Percentiles rank a stretch among this genome's conserved stretches.
Evolutionary conservation across 2,329 filamentous ascomycete species (phyloP).

Genomic region (Aspergillus bombycis): DNA sequence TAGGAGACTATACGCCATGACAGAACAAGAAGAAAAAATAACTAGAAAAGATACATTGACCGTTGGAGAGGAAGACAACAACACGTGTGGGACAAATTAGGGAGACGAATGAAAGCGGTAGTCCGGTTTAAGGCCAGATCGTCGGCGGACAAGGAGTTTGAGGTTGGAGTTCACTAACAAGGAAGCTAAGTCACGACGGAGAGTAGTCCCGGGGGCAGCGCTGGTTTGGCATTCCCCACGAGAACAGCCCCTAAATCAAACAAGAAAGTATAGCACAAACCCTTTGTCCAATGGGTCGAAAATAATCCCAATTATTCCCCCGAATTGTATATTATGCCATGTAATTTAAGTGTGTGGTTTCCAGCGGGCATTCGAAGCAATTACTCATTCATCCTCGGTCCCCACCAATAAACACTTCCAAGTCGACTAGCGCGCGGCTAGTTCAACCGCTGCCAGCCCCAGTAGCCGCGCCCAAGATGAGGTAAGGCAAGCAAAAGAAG

Average conservation of each 20-base stretch:
- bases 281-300: not conserved
- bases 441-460: not conserved
- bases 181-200: not conserved
- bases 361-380: not conserved
- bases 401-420: not conserved
- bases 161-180: not conserved
- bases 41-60: slow-evolving; percentile 21
- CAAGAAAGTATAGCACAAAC: not conserved
- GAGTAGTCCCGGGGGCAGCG: not conserved
- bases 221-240: not conserved
- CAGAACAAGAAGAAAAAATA: slow-evolving; percentile 28
- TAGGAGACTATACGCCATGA: slow-evolving; percentile 38
- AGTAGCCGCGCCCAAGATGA: slow-evolving; percentile 4
- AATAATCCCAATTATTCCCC: not conserved
- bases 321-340: not conserved
- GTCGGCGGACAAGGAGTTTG: slow-evolving; percentile 22
- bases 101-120: slow-evolving; percentile 35
- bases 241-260: not conserved
- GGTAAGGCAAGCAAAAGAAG: slow-evolving; percentile 8
- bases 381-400: not conserved
- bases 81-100: slow-evolving; percentile 31
- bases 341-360: not conserved
- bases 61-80: slow-evolving; percentile 21
- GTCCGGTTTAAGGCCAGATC: slow-evolving; percentile 41
- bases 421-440: slow-evolving; percentile 2